Evolutionary conservation across 306 rosid species (phyloP), one percentile per base, ranked within the genome.

Genomic region (Dalbergia oliveri): DNA sequence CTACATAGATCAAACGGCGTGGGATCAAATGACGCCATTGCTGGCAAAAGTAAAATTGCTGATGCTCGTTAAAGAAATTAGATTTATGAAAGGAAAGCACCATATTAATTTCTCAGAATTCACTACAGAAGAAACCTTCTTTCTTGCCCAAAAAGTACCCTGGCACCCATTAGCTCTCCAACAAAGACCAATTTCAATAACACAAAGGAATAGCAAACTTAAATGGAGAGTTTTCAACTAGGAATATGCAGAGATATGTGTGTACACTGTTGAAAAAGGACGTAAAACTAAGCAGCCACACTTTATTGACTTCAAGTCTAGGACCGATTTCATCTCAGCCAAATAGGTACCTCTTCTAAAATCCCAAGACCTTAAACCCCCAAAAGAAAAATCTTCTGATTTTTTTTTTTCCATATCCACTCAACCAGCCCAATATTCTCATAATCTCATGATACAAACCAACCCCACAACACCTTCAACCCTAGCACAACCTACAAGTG

Each of bases 241-340:
- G 44, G 44, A 54, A 82, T 56, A 69, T 19, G 26, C 16, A 67
- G 37, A 54, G 37, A 61, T 58, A 16, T 45, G 19, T 45, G 23
- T 16, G 16, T n/a, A 39, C 77, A 76, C 53, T 3, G 67, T 68
- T 33, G 23, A 33, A 64, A 56, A 75, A 4, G 7, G 45, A 54
- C 71, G 68, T 18, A 15, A 82, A 79, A 58, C 35, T 66, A 74
- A 62, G 37, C 75, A 39, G 79, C 51, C 50, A 41, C 58, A 60
- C 41, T 61, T 62, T 9, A 45, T 76, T 16, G 21, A 53, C 19
- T 16, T 53, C 12, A 78, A 73, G 31, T 72, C 9, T 51, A 31
- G n/a, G 64, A 41, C 54, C 47, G 49, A 8, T 41, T 51, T 73
- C 83, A 60, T 11, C 59, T 39, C 39, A 72, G 31, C 26, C 35